Evolutionary conservation across 208 protist genomes (phyloP).

Genomic region (Porcisia hertigi): DNA sequence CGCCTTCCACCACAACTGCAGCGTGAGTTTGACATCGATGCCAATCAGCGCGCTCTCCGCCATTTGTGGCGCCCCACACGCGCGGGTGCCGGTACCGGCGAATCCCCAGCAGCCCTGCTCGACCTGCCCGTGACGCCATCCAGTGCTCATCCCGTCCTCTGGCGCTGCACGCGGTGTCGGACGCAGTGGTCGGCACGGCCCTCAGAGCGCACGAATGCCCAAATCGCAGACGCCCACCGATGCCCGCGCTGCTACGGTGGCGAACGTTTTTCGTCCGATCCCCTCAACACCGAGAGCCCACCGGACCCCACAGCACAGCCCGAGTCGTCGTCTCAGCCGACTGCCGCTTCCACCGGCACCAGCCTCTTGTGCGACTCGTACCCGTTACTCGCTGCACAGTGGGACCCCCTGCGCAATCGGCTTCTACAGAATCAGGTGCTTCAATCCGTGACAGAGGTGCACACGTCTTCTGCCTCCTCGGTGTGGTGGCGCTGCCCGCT

Average conservation of each 20-base stretch:
- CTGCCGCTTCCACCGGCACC: background rate
- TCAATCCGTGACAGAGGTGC: slow-evolving; percentile 44
- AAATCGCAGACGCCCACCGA: slow-evolving; percentile 42
- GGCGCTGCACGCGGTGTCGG: slow-evolving; percentile 50
- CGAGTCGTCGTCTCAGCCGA: background rate
- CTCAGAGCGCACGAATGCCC: slow-evolving; percentile 50
- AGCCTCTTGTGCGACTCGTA: slow-evolving; percentile 33
- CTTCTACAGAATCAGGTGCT: slow-evolving; percentile 49
- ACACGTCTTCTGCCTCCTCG: slow-evolving; percentile 32
- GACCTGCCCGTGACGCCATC: slow-evolving; percentile 12
- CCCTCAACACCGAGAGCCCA: background rate
- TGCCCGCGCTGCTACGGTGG: slow-evolving; percentile 47
- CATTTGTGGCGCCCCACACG: slow-evolving; percentile 18
- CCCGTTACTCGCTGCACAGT: slow-evolving; percentile 65
- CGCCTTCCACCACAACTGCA: slow-evolving; percentile 32
- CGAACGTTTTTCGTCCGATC: background rate
- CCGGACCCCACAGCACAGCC: background rate
- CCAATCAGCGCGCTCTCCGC: slow-evolving; percentile 33
- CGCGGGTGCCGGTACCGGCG: background rate
- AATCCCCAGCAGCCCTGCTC: background rate
- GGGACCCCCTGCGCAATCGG: slow-evolving; percentile 57
- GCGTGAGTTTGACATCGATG: slow-evolving; percentile 38
- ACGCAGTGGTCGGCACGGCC: slow-evolving; percentile 59
- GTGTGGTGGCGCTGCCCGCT: slow-evolving; percentile 75
- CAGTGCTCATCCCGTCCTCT: slow-evolving; percentile 47